Percentiles rank a stretch among this genome's conserved stretches.
These are phyloP conservation scores for Iberis pinnata DNA, from an alignment of 345 rosid species.

Conservation along the genomic window DNA sequence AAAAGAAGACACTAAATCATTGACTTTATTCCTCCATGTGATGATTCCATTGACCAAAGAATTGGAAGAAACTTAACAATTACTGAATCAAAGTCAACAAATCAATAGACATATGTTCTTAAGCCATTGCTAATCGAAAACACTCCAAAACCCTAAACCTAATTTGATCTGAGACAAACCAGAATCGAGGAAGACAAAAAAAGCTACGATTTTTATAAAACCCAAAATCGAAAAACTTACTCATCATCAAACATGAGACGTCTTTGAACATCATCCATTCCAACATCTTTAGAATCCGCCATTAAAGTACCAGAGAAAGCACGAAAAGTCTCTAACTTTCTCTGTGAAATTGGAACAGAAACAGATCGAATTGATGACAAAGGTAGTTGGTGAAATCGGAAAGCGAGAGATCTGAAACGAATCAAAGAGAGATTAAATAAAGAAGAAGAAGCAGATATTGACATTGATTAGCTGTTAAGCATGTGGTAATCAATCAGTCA, in stretches of 20 bases:
- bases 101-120: too few relatives aligned
- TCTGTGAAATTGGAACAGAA: slow-evolving; percentile 10
- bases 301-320: slow-evolving; percentile 17
- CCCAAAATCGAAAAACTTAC: slow-evolving; percentile 29
- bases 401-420: slow-evolving; percentile 31
- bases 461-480: slow-evolving; percentile 21
- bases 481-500: slow-evolving; percentile 14
- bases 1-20: too few relatives aligned
- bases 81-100: too few relatives aligned
- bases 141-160: neutral
- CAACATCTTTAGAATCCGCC: slow-evolving; percentile 54
- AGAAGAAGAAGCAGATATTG: slow-evolving; percentile 32
- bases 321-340: slow-evolving; percentile 26
- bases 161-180: neutral
- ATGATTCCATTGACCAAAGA: too few relatives aligned
- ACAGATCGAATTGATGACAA: slow-evolving; percentile 3
- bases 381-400: slow-evolving; percentile 10
- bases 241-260: slow-evolving; percentile 99
- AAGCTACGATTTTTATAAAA: slow-evolving; percentile 3
- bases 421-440: slow-evolving; percentile 24
- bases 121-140: too few relatives aligned
- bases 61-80: too few relatives aligned
- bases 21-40: too few relatives aligned
- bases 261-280: slow-evolving; percentile 97
- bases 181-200: slow-evolving; percentile 6